Conservation (phyloP, 768 basidiomycete species). For the Auricularia heimuer region DNA sequence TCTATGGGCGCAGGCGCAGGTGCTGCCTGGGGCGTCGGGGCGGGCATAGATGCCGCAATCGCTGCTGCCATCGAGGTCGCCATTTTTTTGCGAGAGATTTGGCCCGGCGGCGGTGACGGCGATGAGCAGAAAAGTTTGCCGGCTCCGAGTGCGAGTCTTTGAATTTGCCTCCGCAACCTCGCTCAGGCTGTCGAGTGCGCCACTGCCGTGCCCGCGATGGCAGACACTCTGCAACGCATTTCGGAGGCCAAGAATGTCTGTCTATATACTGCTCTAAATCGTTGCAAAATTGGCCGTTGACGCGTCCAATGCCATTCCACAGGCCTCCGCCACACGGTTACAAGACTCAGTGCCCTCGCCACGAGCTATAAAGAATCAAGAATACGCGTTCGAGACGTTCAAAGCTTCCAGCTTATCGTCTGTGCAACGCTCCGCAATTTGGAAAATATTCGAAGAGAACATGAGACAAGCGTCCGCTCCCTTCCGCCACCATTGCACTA, state of each 20-base stretch:
- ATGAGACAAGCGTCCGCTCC: conserved; percentile 37
- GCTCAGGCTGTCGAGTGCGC: background rate
- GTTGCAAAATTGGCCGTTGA: background rate
- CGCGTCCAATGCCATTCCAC: background rate
- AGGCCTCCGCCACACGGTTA: background rate
- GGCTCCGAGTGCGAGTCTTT: background rate
- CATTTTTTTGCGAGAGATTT: conserved; percentile 27
- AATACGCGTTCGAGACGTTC: conserved; percentile 14
- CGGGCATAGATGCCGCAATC: conserved; percentile 71
- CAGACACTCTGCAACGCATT: background rate
- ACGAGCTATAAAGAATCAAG: background rate
- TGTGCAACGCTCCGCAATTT: conserved; percentile 35
- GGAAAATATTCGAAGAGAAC: conserved; percentile 43
- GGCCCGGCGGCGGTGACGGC: conserved; percentile 3
- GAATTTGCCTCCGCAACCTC: background rate
- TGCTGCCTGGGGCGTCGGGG: conserved; percentile 42
- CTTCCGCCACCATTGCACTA: background rate
- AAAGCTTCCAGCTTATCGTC: conserved; percentile 25
- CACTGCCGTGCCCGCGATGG: too few species aligned
- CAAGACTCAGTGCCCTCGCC: background rate
- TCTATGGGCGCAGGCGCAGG: conserved; percentile 56
- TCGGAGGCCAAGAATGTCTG: background rate
- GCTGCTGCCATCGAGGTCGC: conserved; percentile 88
- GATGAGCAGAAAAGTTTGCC: background rate
- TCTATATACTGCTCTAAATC: background rate